phyloP scores from a whole-genome alignment of 208 protist species.

The Trypanosoma mega region DNA sequence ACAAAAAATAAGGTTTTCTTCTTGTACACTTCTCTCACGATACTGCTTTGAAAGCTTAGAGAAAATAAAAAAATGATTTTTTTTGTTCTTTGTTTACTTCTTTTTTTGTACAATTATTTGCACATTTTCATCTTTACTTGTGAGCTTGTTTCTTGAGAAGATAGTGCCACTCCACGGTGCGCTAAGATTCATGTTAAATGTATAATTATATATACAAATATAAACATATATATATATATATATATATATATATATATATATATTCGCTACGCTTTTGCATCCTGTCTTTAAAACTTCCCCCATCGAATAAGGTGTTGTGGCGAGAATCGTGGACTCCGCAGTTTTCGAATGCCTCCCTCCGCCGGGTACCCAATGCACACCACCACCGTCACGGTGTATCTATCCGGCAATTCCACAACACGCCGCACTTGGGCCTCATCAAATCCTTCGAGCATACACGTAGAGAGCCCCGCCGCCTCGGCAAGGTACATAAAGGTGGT shows the following conservation, averaged over 20 bases:
- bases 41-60: too few species aligned
- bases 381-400: slow-evolving; percentile 78
- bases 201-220: background rate
- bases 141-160: too few species aligned
- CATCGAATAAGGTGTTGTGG: slow-evolving; percentile 54
- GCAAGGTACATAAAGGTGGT: slow-evolving; percentile 72
- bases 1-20: slow-evolving; percentile 1
- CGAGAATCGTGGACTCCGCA: slow-evolving; percentile 50
- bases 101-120: too few species aligned
- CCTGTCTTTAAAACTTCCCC: slow-evolving; percentile 36
- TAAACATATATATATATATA: background rate
- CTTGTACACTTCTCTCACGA: too few species aligned
- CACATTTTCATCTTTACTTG: too few species aligned
- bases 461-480: slow-evolving; percentile 60
- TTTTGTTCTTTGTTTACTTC: too few species aligned
- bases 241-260: slow-evolving; percentile 4
- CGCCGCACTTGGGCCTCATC: slow-evolving; percentile 72
- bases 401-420: slow-evolving; percentile 61
- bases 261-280: background rate
- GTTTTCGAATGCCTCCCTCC: slow-evolving; percentile 7
- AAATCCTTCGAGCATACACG: slow-evolving; percentile 83
- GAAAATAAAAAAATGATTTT: too few species aligned
- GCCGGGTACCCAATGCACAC: slow-evolving; percentile 66
- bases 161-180: too few species aligned
- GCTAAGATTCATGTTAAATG: too few species aligned